Evolutionary conservation across 1,284 basidiomycete genomes (phyloP).

Genomic region (Marasmius fiardii): DNA sequence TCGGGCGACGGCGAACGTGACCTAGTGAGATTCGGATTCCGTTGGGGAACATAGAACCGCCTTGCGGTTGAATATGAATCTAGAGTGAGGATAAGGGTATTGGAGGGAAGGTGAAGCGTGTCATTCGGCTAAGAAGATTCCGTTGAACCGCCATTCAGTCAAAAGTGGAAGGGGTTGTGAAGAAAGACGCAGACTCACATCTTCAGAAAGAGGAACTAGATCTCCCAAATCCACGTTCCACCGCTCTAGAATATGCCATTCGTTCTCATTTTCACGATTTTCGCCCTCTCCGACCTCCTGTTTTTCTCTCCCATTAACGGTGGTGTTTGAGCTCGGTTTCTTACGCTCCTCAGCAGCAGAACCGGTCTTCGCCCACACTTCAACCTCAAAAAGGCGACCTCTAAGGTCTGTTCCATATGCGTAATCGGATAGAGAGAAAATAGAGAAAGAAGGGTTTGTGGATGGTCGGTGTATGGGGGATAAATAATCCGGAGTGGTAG

Average conservation of each 20-base stretch:
- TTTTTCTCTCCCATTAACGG: slow-evolving; percentile 36
- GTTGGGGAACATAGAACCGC: slow-evolving; percentile 47
- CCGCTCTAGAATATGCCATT: slow-evolving; percentile 66
- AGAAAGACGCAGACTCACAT: slow-evolving; percentile 48
- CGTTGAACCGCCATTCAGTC: slow-evolving; percentile 20
- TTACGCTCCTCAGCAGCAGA: not conserved
- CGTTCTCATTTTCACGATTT: slow-evolving; percentile 19
- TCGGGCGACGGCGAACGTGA: slow-evolving; percentile 45
- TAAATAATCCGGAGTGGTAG: slow-evolving; percentile 54
- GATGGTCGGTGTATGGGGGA: slow-evolving; percentile 70
- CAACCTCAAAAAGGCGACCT: slow-evolving; percentile 45
- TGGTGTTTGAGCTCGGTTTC: slow-evolving; percentile 4
- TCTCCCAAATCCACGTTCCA: slow-evolving; percentile 66
- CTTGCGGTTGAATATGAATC: slow-evolving; percentile 55
- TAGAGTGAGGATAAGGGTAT: slow-evolving; percentile 67
- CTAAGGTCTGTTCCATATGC: slow-evolving; percentile 45
- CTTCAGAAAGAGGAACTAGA: slow-evolving; percentile 58
- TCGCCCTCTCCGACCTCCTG: slow-evolving; percentile 30
- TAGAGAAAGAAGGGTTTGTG: slow-evolving; percentile 69
- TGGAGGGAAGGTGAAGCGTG: slow-evolving; percentile 57
- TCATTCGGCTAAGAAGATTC: slow-evolving; percentile 40
- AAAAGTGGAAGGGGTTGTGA: not conserved
- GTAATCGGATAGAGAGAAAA: slow-evolving; percentile 52
- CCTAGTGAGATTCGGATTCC: slow-evolving; percentile 19
- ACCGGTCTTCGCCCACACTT: slow-evolving; percentile 53